Conservation (phyloP, 768 basidiomycete species). For the Pleurotus tuber-regium region DNA sequence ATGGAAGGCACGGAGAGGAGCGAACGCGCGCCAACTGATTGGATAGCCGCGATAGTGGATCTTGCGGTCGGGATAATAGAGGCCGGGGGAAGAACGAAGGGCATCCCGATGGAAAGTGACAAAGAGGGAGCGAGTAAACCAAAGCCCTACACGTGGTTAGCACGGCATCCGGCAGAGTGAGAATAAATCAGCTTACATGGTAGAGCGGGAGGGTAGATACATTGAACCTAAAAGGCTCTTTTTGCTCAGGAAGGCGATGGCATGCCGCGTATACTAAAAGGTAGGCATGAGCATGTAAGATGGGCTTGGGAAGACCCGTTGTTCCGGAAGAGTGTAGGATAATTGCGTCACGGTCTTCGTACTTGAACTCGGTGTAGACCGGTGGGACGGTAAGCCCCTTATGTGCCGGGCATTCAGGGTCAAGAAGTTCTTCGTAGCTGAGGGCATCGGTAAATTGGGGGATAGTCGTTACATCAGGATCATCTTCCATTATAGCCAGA, state of each 20-base stretch:
- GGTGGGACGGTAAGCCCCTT: constrained; percentile 23
- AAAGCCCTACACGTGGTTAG: constrained; percentile 27
- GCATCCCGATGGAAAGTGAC: constrained; percentile 35
- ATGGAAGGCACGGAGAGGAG: constrained; percentile 39
- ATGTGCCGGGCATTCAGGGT: constrained; percentile 13
- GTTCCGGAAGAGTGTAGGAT: constrained; percentile 53
- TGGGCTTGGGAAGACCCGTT: constrained; percentile 48
- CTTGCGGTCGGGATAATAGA: constrained; percentile 34
- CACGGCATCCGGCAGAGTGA: neutral
- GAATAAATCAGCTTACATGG: constrained; percentile 26
- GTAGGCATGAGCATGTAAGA: constrained; percentile 33
- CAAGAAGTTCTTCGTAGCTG: constrained; percentile 27
- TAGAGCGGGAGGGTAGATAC: constrained; percentile 38
- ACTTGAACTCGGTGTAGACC: constrained; percentile 18
- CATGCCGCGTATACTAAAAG: constrained; percentile 31
- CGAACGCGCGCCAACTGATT: constrained; percentile 27
- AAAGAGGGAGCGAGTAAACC: constrained; percentile 34
- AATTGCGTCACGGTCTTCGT: constrained; percentile 33
- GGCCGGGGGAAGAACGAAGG: constrained; percentile 33
- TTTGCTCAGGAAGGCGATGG: constrained; percentile 31
- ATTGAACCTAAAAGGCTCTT: constrained; percentile 25
- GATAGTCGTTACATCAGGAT: constrained; percentile 1
- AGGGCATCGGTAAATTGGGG: constrained; percentile 25
- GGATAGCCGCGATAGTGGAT: constrained; percentile 21
- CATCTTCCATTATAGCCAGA: constrained; percentile 16